Evolutionary conservation across 352 stramenopile species (phyloP), one percentile per base, ranked within the genome.

Genomic region (Saprolegnia parasitica): DNA sequence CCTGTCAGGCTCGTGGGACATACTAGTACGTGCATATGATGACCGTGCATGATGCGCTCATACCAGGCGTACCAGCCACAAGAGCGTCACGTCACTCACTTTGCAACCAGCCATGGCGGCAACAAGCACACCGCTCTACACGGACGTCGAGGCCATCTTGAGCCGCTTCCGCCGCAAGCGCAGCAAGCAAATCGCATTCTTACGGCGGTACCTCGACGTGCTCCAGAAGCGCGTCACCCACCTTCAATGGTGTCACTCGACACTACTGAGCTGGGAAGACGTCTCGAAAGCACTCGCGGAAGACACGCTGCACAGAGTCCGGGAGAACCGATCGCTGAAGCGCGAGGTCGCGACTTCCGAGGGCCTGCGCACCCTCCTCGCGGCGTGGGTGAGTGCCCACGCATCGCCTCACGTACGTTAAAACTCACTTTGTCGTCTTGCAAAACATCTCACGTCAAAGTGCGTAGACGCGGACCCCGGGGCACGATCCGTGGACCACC

Each of bases 261-360:
- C 56, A 20, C 24, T 65, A 4, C 16, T 65, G 18, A 9, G 20
- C 20, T 61, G 54, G 54, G 54, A 61, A 42, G 54, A 61, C 13
- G 20, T 61, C 26, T 23, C 54, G 11, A 35, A 61, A 21, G 54
- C 54, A 3, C 54, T 61, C 26, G 15, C n/a, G 6, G 54, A 61
- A 21, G 54, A 61, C 20, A 61, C 54, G 54, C 11, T 61, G 11
- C 9, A 61, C 6, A 23, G 35, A 24, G 54, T 61, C 10, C n/a
- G 21, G 54, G 54, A 61, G 4, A 61, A 61, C 16, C 54, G 54
- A 10, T 37, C 20, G 1, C 26, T 61, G 23, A 61, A 61, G 20
- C 54, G 26, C 6, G 20, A 61, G 11, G 26, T 61, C 4, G 54
- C 16, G 5, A n/a, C 29, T 15, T 37, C 39, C 9, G 29, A 52